Evolutionary conservation across 495 filamentous ascomycete species (phyloP).

Genomic region (Hypoxylon perforatum): DNA sequence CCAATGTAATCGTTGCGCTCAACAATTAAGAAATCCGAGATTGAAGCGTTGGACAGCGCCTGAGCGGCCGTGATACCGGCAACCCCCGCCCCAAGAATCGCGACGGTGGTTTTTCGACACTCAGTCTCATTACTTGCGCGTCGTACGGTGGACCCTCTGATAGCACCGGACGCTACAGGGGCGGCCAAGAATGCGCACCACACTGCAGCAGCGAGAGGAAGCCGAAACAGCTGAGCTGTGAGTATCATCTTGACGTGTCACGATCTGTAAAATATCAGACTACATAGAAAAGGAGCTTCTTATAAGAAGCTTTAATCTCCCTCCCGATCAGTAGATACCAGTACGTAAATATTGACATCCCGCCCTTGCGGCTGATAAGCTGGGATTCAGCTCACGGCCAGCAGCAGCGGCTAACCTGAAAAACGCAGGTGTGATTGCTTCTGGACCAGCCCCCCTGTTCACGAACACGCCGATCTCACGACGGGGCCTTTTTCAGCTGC

Average conservation of each 20-base stretch:
- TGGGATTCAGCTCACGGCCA: no score
- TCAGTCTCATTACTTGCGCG: conserved; percentile 1
- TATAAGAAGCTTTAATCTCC: no score
- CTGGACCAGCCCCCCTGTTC: no score
- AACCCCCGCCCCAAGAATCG: conserved; percentile 66
- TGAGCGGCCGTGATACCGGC: conserved; percentile 80
- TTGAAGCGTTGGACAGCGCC: conserved; percentile 70
- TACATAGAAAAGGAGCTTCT: no score
- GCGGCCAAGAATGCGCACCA: conserved; percentile 31
- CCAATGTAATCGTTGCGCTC: conserved; percentile 74
- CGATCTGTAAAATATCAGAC: no score
- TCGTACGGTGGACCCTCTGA: conserved; percentile 1
- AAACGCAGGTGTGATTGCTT: neutral
- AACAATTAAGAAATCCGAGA: conserved; percentile 76
- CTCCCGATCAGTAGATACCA: no score
- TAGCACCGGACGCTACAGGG: conserved; percentile 17
- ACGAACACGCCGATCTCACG: no score
- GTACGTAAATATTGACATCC: neutral
- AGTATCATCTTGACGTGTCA: conserved; percentile 26
- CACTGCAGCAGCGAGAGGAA: conserved; percentile 3
- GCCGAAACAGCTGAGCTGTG: conserved; percentile 7
- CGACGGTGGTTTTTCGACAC: conserved; percentile 56
- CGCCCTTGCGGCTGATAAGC: neutral
- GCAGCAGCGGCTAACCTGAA: neutral
- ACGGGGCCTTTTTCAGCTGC: no score